Evolutionary conservation across 2,329 filamentous ascomycete genomes (phyloP), one percentile per base, ranked within the genome.

Genomic region (Alternaria longipes): DNA sequence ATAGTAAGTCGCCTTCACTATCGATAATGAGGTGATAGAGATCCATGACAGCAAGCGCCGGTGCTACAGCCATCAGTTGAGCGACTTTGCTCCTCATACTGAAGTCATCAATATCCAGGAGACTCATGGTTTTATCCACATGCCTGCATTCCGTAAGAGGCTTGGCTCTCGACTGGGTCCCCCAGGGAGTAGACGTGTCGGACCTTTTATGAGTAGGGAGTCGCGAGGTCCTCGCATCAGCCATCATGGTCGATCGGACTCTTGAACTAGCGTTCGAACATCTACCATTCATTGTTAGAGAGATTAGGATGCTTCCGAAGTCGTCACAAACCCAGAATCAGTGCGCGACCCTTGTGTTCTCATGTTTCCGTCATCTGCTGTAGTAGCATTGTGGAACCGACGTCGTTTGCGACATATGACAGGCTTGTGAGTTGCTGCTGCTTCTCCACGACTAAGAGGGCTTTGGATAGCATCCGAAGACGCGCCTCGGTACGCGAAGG

Each of bases 11-110:
- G 0, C 64, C 68, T 11, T 62, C 52, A 8, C 22, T 59, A 8
- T 70, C 65, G 6, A 64, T 22, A 6, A 72, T 50, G 5, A 74
- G 55, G 22, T 67, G 36, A 41, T 69, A 64, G 3, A 72, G 30
- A 8, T 71, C 60, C 2, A 55, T 36, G 3, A 72, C 53, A 1
- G 66, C 63, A 11, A 73, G 16, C 2, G 30, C 45, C 0, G 70
- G 70, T 28, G 65, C 67, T 8, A 70, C 54, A 3, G 60, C 66
- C 65, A 70, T 67, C 8, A 71, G 45, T 2, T 67, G 51, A 0
- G 67, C 65, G 7, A 70, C 67, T 16, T 69, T 66, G 8, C 50
- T 56, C 4, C 71, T 59, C 4, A 60, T 4, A 4, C 40, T 12
- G 22, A 63, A 64, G 26, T 71, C 61, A 0, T 44, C 26, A 9